Evolutionary conservation across 129 eudicot genomes (phyloP).

Genomic region (Mikania micrantha): DNA sequence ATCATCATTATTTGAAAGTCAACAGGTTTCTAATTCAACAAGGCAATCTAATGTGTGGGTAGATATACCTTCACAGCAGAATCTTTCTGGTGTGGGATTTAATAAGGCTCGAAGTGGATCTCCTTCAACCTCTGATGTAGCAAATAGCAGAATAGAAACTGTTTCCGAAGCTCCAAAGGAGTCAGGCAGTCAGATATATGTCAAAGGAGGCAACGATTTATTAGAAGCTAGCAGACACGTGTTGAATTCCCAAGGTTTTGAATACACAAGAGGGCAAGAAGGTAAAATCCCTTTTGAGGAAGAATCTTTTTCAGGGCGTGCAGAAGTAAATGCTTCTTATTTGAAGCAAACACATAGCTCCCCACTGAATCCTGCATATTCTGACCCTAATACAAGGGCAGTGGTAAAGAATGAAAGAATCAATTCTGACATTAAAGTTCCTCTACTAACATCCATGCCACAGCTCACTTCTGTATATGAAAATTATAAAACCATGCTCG

Average conservation of each 20-base stretch:
- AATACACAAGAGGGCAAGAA: conserved; percentile 14
- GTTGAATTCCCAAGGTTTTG: conserved; percentile 36
- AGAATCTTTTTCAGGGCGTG: conserved; percentile 19
- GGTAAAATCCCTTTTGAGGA: conserved; percentile 22
- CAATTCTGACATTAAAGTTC: conserved; percentile 20
- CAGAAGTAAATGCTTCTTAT: conserved; percentile 26
- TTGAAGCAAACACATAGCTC: conserved; percentile 34
- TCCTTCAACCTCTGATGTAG: conserved; percentile 35
- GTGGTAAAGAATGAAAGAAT: conserved; percentile 19
- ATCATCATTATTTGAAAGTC: conserved; percentile 23
- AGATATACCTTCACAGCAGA: conserved; percentile 31
- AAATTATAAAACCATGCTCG: conserved; percentile 19
- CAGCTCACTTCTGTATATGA: conserved; percentile 22
- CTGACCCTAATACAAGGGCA: conserved; percentile 17
- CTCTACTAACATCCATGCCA: conserved; percentile 32
- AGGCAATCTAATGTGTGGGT: conserved; percentile 34
- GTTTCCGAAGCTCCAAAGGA: conserved; percentile 32
- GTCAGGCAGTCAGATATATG: conserved; percentile 14
- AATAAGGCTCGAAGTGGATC: conserved; percentile 24
- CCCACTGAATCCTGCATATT: conserved; percentile 32
- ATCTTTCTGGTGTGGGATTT: conserved; percentile 26
- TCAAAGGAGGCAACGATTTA: conserved; percentile 12
- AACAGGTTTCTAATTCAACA: conserved; percentile 25
- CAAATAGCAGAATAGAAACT: conserved; percentile 28
- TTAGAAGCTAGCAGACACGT: conserved; percentile 21